These are phyloP conservation scores for Apiospora pterosperma DNA, from an alignment of 2,329 filamentous ascomycete species.

Conservation along the genomic window DNA sequence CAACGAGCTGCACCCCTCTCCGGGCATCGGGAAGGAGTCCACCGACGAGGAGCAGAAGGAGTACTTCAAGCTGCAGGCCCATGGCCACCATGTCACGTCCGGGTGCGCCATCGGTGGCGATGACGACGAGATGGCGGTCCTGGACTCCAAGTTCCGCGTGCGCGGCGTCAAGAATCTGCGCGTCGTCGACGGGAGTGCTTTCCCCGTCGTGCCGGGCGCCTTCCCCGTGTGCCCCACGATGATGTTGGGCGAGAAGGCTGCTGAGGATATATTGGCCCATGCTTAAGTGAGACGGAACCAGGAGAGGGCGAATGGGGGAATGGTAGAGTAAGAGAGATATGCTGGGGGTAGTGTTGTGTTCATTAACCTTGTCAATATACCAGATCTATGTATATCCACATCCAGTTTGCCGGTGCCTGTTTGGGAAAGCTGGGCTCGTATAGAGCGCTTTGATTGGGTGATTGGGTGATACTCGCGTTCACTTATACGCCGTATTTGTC, in stretches of 20 bases:
- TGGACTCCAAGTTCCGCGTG: constrained; percentile 49
- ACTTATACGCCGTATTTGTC: background rate
- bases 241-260: constrained; percentile 15
- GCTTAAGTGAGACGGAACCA: background rate
- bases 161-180: constrained; percentile 45
- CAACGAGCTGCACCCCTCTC: constrained; percentile 18
- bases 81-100: constrained; percentile 19
- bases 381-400: background rate
- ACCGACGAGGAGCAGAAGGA: constrained; percentile 19
- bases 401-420: background rate
- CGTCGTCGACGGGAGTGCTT: constrained; percentile 53
- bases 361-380: background rate
- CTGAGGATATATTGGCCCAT: constrained; percentile 12
- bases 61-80: constrained; percentile 18
- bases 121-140: constrained; percentile 46
- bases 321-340: background rate
- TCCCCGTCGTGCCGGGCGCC: constrained; percentile 40
- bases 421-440: background rate
- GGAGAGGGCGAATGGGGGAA: background rate
- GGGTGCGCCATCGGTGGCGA: constrained; percentile 28
- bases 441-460: background rate
- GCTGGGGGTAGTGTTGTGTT: background rate
- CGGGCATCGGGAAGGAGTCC: constrained; percentile 9
- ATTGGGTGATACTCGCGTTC: background rate
- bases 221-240: constrained; percentile 16